phyloP scores from a whole-genome alignment of 345 rosid species.

The Erysimum cheiranthoides region DNA sequence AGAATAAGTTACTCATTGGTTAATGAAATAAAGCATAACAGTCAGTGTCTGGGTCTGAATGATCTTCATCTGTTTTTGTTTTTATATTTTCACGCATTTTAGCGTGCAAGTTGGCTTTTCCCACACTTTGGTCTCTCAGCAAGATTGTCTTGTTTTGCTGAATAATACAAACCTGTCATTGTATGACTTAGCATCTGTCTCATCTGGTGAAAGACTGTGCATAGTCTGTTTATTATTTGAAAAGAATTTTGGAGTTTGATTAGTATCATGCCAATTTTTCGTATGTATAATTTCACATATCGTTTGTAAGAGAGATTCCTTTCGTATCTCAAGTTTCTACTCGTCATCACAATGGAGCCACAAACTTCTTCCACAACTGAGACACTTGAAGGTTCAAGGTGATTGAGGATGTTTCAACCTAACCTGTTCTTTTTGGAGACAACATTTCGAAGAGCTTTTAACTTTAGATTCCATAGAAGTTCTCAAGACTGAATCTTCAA shows the following conservation, averaged over 20 bases:
- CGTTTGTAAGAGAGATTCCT: neutral
- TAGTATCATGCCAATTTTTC: neutral
- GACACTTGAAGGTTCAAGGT: neutral
- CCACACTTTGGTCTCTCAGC: constrained; percentile 20
- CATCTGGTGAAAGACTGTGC: constrained; percentile 34
- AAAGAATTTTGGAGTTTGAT: constrained; percentile 20
- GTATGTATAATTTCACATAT: neutral
- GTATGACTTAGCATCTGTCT: constrained; percentile 38
- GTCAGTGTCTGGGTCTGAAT: constrained; percentile 4
- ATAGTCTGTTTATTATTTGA: constrained; percentile 25
- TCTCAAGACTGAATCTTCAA: too few species aligned
- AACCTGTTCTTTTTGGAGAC: neutral
- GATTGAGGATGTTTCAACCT: neutral
- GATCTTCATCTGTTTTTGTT: constrained; percentile 22
- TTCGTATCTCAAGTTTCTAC: neutral
- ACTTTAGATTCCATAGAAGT: too few species aligned
- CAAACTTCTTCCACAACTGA: neutral
- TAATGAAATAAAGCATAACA: constrained; percentile 44
- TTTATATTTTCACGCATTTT: neutral
- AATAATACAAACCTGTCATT: constrained; percentile 46
- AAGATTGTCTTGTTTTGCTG: constrained; percentile 34
- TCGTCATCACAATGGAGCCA: neutral
- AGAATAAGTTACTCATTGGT: constrained; percentile 80
- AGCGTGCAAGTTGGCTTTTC: constrained; percentile 11
- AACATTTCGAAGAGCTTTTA: neutral